Percentiles rank a stretch among this genome's conserved stretches.
Evolutionary conservation across 768 basidiomycete genomes (phyloP).

Genomic region (Amanita jacksonii): DNA sequence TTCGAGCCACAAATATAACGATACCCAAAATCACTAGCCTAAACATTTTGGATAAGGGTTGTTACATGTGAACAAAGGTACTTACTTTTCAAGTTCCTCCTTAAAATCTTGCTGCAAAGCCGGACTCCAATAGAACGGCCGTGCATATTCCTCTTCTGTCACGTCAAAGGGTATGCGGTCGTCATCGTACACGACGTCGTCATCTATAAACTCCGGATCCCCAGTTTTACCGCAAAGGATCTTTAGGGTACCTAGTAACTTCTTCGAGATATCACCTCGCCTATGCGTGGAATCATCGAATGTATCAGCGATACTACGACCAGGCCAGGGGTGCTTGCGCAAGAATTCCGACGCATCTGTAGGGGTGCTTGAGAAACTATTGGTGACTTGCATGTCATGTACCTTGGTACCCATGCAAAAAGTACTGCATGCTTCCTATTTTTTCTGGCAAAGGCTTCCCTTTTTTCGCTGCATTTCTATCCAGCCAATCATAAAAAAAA

Average conservation of each 20-base stretch:
- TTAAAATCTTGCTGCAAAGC: constrained; percentile 73
- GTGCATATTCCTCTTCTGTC: constrained; percentile 43
- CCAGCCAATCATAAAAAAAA: constrained; percentile 91
- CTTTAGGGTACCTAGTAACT: constrained; percentile 57
- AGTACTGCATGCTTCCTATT: constrained; percentile 86
- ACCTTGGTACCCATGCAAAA: constrained; percentile 79
- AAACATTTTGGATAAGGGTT: constrained; percentile 10
- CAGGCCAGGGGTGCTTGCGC: constrained; percentile 81
- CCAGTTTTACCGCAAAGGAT: constrained; percentile 84
- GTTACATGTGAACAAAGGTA: constrained; percentile 5
- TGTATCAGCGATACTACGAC: constrained; percentile 73
- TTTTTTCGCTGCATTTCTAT: constrained; percentile 73
- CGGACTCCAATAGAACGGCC: constrained; percentile 78
- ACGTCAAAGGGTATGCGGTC: constrained; percentile 60
- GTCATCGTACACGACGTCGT: constrained; percentile 69
- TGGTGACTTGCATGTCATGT: background rate
- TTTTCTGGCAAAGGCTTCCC: constrained; percentile 80
- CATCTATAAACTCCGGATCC: constrained; percentile 55
- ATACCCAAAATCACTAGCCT: constrained; percentile 80
- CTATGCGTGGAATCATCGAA: constrained; percentile 80
- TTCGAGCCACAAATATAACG: background rate
- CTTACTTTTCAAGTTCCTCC: constrained; percentile 82
- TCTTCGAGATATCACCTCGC: constrained; percentile 58
- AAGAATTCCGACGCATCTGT: constrained; percentile 84
- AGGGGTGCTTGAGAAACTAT: background rate